Percentiles rank a stretch among this genome's conserved stretches.
These are phyloP conservation scores for Exophiala spinifera DNA, from an alignment of 2,329 filamentous ascomycete species.

Conservation along the genomic window DNA sequence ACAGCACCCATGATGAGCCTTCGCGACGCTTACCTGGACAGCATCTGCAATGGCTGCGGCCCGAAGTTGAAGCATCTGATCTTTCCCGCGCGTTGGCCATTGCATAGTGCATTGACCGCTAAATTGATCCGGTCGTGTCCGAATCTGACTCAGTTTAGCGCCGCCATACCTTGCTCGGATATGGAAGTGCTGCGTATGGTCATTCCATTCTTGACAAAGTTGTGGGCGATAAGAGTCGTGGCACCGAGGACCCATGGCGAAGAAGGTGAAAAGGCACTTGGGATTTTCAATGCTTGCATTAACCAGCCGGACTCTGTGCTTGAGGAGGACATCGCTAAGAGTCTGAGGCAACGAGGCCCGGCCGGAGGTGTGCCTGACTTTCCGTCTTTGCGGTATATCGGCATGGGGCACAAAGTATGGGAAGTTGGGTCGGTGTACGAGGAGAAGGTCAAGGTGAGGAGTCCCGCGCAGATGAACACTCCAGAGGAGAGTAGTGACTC, in stretches of 20 bases:
- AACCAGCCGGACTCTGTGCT: slow-evolving; percentile 14
- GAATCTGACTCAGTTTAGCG: slow-evolving; percentile 57
- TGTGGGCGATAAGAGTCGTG: slow-evolving; percentile 40
- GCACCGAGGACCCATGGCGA: slow-evolving; percentile 32
- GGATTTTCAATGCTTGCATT: slow-evolving; percentile 4
- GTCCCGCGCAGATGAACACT: slow-evolving; percentile 4
- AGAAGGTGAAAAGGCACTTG: background rate
- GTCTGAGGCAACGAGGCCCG: background rate
- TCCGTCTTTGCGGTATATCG: slow-evolving; percentile 20
- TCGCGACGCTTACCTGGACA: slow-evolving; percentile 49
- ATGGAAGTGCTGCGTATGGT: slow-evolving; percentile 19
- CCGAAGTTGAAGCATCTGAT: slow-evolving; percentile 54
- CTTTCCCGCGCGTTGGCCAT: slow-evolving; percentile 54
- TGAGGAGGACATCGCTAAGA: slow-evolving; percentile 7
- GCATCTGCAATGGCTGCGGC: slow-evolving; percentile 51
- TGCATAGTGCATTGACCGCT: slow-evolving; percentile 48
- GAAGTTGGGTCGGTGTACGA: slow-evolving; percentile 16
- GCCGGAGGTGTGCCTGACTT: slow-evolving; percentile 7
- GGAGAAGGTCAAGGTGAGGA: slow-evolving; percentile 12
- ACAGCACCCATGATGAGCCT: slow-evolving; percentile 34
- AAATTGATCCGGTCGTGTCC: slow-evolving; percentile 54
- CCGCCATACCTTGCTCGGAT: slow-evolving; percentile 43
- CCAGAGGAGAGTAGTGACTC: slow-evolving; percentile 1
- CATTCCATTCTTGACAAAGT: slow-evolving; percentile 27
- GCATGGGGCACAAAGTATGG: slow-evolving; percentile 22